These are phyloP conservation scores for Boletus fagicola DNA, from an alignment of 768 basidiomycete genomes.

Conservation along the genomic window DNA sequence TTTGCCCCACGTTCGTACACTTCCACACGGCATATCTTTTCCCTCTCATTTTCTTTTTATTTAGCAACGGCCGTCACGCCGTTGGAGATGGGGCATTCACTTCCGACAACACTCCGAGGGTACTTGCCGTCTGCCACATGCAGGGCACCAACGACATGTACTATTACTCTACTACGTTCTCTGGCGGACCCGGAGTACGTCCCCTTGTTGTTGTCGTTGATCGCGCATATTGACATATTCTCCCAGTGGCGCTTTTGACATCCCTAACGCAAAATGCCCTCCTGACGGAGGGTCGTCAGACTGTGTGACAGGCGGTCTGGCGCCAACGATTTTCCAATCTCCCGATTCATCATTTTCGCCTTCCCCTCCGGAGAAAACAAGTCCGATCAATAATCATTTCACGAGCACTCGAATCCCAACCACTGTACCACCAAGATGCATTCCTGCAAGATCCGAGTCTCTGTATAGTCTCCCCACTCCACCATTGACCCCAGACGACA, in stretches of 20 bases:
- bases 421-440: constrained; percentile 40
- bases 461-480: constrained; percentile 57
- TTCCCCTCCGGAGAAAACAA: constrained; percentile 26
- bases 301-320: constrained; percentile 92
- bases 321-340: constrained; percentile 55
- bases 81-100: constrained; percentile 95
- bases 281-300: constrained; percentile 91
- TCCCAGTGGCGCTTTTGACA: constrained; percentile 92
- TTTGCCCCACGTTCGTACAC: constrained; percentile 81
- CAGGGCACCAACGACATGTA: constrained; percentile 81
- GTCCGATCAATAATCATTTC: constrained; percentile 18
- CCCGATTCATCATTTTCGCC: constrained; percentile 35
- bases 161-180: constrained; percentile 92
- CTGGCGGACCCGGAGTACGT: constrained; percentile 87
- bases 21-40: background rate
- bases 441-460: constrained; percentile 42
- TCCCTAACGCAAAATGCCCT: constrained; percentile 89
- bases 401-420: constrained; percentile 26
- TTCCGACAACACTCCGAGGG: constrained; percentile 73
- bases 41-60: constrained; percentile 14
- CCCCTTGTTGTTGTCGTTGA: background rate
- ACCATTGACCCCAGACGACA: constrained; percentile 75
- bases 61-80: constrained; percentile 92
- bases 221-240: constrained; percentile 4
- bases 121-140: constrained; percentile 83